Conservation (phyloP, 306 rosid species). For the Sesbania bispinosa region DNA sequence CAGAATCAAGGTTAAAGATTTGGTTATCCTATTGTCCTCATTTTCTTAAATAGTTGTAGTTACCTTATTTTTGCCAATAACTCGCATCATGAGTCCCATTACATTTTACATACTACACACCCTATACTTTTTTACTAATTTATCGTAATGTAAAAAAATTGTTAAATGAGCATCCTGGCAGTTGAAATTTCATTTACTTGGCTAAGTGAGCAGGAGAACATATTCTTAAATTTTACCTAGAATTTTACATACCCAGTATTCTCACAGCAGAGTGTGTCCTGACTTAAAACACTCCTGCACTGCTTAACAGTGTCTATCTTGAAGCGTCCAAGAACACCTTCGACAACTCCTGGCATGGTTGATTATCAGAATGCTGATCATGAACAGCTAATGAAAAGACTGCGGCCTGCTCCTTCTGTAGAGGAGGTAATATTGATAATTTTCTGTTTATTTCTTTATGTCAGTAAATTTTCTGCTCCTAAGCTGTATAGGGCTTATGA, state of each 20-base stretch:
- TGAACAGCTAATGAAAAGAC: constrained; percentile 67
- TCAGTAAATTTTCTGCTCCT: not conserved
- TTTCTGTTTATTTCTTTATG: constrained; percentile 8
- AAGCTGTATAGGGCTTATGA: not conserved
- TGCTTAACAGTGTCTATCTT: constrained; percentile 56
- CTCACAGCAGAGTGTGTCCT: not conserved
- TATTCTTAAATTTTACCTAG: constrained; percentile 1
- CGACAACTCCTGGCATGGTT: constrained; percentile 57
- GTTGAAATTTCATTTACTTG: constrained; percentile 14
- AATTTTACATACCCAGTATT: constrained; percentile 12
- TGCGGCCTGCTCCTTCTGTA: constrained; percentile 60
- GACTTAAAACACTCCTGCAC: not conserved
- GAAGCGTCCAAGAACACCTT: constrained; percentile 80
- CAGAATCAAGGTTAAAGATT: constrained; percentile 73
- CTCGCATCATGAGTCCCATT: not conserved
- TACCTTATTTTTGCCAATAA: not conserved
- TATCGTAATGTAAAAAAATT: not conserved
- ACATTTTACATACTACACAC: not conserved
- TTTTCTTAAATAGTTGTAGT: not conserved
- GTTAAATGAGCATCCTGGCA: not conserved
- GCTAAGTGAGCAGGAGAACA: not conserved
- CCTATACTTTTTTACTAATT: not conserved
- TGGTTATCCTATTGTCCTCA: not conserved
- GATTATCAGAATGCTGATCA: constrained; percentile 72
- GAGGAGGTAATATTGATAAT: constrained; percentile 58